Conservation (phyloP, 768 basidiomycete genomes). For the Boletus patriciae region DNA sequence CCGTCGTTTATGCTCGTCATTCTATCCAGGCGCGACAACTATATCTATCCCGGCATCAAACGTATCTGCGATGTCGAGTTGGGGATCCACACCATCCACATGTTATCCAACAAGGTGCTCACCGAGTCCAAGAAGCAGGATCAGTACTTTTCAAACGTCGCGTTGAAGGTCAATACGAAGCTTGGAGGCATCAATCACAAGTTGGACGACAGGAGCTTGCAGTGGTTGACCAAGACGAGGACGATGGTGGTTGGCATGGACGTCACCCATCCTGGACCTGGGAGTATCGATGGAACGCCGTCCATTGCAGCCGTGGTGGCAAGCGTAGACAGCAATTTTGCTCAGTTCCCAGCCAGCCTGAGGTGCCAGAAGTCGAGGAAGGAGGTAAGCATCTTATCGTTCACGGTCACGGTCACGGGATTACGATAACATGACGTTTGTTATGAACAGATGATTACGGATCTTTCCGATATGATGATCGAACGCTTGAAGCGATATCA, state of each 20-base stretch:
- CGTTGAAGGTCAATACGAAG: constrained; percentile 81
- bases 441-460: constrained; percentile 62
- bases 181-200: constrained; percentile 81
- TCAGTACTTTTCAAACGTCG: constrained; percentile 81
- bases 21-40: constrained; percentile 65
- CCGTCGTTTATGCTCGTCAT: constrained; percentile 72
- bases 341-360: constrained; percentile 76
- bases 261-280: constrained; percentile 77
- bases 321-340: constrained; percentile 65
- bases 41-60: constrained; percentile 81
- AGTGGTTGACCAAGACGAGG: constrained; percentile 61
- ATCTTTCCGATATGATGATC: constrained; percentile 63
- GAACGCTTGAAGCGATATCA: constrained; percentile 65
- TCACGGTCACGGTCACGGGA: neutral
- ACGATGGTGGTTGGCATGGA: constrained; percentile 89
- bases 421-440: neutral
- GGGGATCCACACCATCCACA: constrained; percentile 76
- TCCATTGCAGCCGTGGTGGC: constrained; percentile 85
- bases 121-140: constrained; percentile 57
- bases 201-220: constrained; percentile 56
- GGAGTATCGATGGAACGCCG: constrained; percentile 67
- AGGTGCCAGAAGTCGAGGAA: constrained; percentile 52
- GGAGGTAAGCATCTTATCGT: constrained; percentile 20
- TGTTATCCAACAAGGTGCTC: constrained; percentile 64
- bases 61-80: constrained; percentile 69